phyloP scores from a whole-genome alignment of 768 basidiomycete genomes.

The Lanmaoa rubissima region DNA sequence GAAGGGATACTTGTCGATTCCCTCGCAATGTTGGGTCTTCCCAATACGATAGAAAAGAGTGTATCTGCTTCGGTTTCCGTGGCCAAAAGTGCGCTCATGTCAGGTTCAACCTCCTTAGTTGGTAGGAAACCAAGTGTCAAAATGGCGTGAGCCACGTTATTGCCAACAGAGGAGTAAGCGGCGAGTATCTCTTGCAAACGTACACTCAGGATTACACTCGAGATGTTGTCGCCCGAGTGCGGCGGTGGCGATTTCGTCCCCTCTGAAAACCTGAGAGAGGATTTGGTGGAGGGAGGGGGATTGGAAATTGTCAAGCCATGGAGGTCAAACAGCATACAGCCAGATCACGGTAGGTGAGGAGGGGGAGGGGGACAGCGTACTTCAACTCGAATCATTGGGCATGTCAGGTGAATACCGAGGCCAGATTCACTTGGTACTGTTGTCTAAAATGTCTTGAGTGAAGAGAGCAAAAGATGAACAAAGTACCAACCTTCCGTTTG shows the following conservation, averaged over 20 bases:
- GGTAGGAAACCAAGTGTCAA: constrained; percentile 51
- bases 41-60: constrained; percentile 21
- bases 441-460: constrained; percentile 13
- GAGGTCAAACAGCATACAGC: constrained; percentile 63
- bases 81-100: constrained; percentile 25
- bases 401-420: constrained; percentile 36
- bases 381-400: constrained; percentile 64
- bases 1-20: neutral
- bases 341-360: constrained; percentile 52
- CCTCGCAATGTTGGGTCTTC: constrained; percentile 8
- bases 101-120: constrained; percentile 11
- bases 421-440: neutral
- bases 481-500: constrained; percentile 18
- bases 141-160: constrained; percentile 42
- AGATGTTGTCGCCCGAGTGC: constrained; percentile 1
- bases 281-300: constrained; percentile 17
- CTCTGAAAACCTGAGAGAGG: constrained; percentile 31
- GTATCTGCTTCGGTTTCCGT: constrained; percentile 15
- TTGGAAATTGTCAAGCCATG: constrained; percentile 47
- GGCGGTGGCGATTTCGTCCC: constrained; percentile 5
- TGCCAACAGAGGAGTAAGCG: constrained; percentile 44
- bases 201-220: constrained; percentile 34
- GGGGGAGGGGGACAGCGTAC: constrained; percentile 64
- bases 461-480: neutral
- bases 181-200: constrained; percentile 46